A percentile compares a stretch with the other conserved stretches of the same genome.
phyloP scores from a whole-genome alignment of 306 rosid species.

The Cicer bijugum region DNA sequence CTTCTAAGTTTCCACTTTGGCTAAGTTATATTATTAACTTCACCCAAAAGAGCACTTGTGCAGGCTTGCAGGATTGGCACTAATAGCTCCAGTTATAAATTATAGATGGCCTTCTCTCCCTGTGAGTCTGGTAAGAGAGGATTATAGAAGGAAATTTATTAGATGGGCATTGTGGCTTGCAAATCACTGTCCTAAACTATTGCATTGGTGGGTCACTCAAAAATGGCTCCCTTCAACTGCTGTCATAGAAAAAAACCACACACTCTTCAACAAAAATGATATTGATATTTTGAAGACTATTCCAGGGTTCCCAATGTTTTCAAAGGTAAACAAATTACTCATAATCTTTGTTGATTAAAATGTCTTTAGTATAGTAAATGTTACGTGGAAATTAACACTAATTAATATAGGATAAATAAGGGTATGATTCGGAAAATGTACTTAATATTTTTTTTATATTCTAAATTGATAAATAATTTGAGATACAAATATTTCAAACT shows the following conservation, averaged over 20 bases:
- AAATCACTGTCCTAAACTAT: constrained; percentile 62
- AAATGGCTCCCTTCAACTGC: constrained; percentile 93
- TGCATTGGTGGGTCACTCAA: constrained; percentile 89
- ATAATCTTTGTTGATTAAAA: neutral
- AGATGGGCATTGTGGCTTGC: constrained; percentile 69
- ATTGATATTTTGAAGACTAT: constrained; percentile 69
- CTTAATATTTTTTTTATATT: no score
- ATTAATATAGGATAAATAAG: no score
- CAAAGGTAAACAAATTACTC: constrained; percentile 58
- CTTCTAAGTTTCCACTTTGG: neutral
- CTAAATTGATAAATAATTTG: no score
- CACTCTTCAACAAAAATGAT: constrained; percentile 74
- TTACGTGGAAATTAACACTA: no score
- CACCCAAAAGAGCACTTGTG: constrained; percentile 39
- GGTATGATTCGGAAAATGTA: no score
- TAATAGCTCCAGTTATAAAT: constrained; percentile 81
- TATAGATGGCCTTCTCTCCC: constrained; percentile 92
- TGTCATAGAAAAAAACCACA: constrained; percentile 71
- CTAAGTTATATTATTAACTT: neutral
- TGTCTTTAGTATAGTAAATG: neutral
- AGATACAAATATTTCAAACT: no score
- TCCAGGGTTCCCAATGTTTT: constrained; percentile 84
- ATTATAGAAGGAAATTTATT: constrained; percentile 68
- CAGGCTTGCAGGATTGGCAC: constrained; percentile 85
- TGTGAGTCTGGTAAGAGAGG: constrained; percentile 61